Evolutionary conservation across 1,139 yeast genomes (phyloP).

Genomic region (Geotrichum bryndzae): DNA sequence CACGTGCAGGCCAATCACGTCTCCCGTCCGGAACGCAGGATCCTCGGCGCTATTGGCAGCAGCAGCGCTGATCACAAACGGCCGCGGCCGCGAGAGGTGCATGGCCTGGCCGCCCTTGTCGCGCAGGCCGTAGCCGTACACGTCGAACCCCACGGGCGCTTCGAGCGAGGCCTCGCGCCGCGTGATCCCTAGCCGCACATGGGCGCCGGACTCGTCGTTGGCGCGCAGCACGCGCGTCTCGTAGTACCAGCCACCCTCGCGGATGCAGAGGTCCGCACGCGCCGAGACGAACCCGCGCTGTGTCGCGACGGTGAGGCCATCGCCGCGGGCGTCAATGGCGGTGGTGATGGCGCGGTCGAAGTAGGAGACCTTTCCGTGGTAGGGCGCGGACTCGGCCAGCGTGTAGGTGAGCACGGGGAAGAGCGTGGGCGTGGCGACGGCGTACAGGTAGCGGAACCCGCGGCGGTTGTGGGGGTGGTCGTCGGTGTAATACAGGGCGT

Average conservation of each 20-base stretch:
- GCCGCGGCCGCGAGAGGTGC: slow-evolving; percentile 64
- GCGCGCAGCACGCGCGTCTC: slow-evolving; percentile 58
- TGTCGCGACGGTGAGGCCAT: slow-evolving; percentile 45
- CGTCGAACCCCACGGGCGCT: slow-evolving; percentile 94
- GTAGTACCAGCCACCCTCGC: slow-evolving; percentile 77
- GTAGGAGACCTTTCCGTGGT: slow-evolving; percentile 52
- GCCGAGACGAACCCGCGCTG: slow-evolving; percentile 72
- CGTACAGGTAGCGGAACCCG: slow-evolving; percentile 76
- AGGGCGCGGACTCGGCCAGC: slow-evolving; percentile 72
- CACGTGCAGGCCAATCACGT: slow-evolving; percentile 74
- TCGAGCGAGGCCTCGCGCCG: slow-evolving; percentile 84
- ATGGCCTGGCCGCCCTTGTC: slow-evolving; percentile 76
- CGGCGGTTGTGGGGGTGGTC: slow-evolving; percentile 76
- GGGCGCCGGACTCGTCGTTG: slow-evolving; percentile 35
- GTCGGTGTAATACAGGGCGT: slow-evolving; percentile 45
- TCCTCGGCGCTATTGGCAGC: slow-evolving; percentile 11
- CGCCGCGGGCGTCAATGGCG: slow-evolving; percentile 38
- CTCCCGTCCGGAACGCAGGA: slow-evolving; percentile 63
- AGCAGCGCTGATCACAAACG: slow-evolving; percentile 37
- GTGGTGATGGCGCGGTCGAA: slow-evolving; percentile 70
- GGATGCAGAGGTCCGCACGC: slow-evolving; percentile 65
- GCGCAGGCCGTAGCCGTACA: slow-evolving; percentile 85
- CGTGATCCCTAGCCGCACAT: slow-evolving; percentile 77
- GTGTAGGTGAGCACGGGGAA: slow-evolving; percentile 54
- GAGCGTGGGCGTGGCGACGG: slow-evolving; percentile 64